Percentiles rank a stretch among this genome's conserved stretches.
These are phyloP conservation scores for Geranomyces variabilis DNA, from an alignment of 192 early-diverging fungal genomes.

Conservation along the genomic window DNA sequence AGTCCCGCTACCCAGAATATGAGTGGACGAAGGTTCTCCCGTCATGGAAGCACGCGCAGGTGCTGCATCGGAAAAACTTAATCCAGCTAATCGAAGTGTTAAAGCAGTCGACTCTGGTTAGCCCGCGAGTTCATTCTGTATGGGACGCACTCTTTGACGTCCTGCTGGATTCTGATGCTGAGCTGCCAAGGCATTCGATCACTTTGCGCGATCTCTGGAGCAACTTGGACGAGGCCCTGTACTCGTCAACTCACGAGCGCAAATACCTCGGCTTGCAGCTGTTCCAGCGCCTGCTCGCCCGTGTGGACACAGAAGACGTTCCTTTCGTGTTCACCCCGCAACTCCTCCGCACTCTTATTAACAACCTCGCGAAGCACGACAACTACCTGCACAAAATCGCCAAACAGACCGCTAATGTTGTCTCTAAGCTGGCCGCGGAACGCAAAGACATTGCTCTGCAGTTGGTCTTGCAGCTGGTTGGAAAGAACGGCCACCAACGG, in stretches of 20 bases:
- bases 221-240: slow-evolving; percentile 77
- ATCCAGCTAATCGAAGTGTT: slow-evolving; percentile 37
- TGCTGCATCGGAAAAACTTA: slow-evolving; percentile 40
- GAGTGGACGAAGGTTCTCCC: slow-evolving; percentile 32
- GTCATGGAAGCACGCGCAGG: slow-evolving; percentile 32
- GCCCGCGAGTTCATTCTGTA: slow-evolving; percentile 75
- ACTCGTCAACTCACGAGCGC: slow-evolving; percentile 78
- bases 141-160: slow-evolving; percentile 55
- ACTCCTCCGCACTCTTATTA: slow-evolving; percentile 84
- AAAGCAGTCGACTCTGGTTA: slow-evolving; percentile 30
- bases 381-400: slow-evolving; percentile 83
- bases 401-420: slow-evolving; percentile 55
- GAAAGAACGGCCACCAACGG: slow-evolving; percentile 69
- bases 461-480: slow-evolving; percentile 79
- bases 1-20: slow-evolving; percentile 25
- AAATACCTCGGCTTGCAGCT: slow-evolving; percentile 90
- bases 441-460: slow-evolving; percentile 75
- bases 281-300: slow-evolving; percentile 69
- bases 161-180: slow-evolving; percentile 10
- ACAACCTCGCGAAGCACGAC: slow-evolving; percentile 76
- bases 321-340: slow-evolving; percentile 77
- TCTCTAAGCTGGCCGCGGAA: slow-evolving; percentile 62
- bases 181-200: slow-evolving; percentile 1
- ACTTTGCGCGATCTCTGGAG: slow-evolving; percentile 74
- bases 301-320: slow-evolving; percentile 59